Percentiles rank a stretch among this genome's conserved stretches.
Conservation (phyloP, 352 stramenopile species). For the Phytopythium delawarense region DNA sequence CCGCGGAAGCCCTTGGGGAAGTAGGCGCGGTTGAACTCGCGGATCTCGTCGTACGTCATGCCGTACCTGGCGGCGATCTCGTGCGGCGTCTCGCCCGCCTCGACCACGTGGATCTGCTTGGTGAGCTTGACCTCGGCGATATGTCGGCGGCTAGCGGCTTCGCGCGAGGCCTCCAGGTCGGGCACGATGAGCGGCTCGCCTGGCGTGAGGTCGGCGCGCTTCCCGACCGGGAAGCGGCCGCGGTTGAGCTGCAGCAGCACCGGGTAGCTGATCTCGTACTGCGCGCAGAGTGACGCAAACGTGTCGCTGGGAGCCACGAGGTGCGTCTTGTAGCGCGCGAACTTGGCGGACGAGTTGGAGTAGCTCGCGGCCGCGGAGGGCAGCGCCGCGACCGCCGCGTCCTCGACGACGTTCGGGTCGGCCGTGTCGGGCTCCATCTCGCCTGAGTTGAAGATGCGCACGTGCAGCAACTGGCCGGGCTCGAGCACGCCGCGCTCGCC, state of each 20-base stretch:
- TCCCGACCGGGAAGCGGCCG: slow-evolving; percentile 57
- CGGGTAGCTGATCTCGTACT: slow-evolving; percentile 63
- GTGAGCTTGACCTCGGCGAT: slow-evolving; percentile 80
- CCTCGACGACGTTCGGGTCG: slow-evolving; percentile 9
- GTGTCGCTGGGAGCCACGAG: slow-evolving; percentile 43
- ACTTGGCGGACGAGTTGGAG: slow-evolving; percentile 34
- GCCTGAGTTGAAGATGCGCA: slow-evolving; percentile 74
- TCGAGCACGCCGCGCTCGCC: slow-evolving; percentile 67
- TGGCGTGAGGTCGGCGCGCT: slow-evolving; percentile 50
- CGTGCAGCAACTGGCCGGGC: slow-evolving; percentile 69
- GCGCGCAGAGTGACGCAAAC: slow-evolving; percentile 68
- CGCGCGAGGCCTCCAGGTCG: slow-evolving; percentile 47
- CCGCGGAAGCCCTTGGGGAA: slow-evolving; percentile 84
- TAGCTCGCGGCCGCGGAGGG: slow-evolving; percentile 15
- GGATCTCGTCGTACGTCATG: slow-evolving; percentile 85
- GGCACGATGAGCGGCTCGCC: slow-evolving; percentile 76
- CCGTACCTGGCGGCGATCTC: slow-evolving; percentile 48
- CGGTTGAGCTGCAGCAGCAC: slow-evolving; percentile 79
- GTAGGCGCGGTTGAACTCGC: slow-evolving; percentile 82
- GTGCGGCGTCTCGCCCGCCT: slow-evolving; percentile 67
- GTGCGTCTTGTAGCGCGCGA: slow-evolving; percentile 72
- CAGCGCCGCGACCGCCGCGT: slow-evolving; percentile 11
- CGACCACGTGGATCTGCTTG: slow-evolving; percentile 85
- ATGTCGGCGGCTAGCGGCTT: slow-evolving; percentile 55
- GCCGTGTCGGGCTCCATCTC: slow-evolving; percentile 40